Evolutionary conservation across 495 filamentous ascomycete genomes (phyloP).

Genomic region (Penicillium pulvis): DNA sequence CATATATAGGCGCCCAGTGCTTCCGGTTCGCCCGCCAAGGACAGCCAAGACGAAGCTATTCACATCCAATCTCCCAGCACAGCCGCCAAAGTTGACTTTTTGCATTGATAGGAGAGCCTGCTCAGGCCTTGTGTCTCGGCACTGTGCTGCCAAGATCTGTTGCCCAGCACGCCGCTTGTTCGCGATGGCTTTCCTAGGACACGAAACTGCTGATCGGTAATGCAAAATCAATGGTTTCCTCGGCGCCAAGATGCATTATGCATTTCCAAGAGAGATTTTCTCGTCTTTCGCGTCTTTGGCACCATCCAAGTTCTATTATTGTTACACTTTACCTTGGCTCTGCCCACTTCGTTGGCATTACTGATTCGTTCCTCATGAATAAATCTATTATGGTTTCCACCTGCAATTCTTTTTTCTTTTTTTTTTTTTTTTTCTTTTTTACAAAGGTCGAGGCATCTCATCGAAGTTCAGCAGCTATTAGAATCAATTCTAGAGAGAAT

Average conservation of each 20-base stretch:
- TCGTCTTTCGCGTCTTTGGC: background rate
- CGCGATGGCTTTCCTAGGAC: background rate
- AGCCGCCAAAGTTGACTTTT: constrained; percentile 4
- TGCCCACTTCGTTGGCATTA: background rate
- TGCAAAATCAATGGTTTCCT: background rate
- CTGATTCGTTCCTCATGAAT: background rate
- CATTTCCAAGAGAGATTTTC: background rate
- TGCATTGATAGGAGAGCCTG: background rate
- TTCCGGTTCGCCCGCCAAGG: constrained; percentile 12
- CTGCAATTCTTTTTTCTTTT: no score
- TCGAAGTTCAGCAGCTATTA: no score
- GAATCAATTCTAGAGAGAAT: no score
- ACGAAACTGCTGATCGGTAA: background rate
- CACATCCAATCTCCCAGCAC: constrained; percentile 6
- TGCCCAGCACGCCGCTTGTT: background rate
- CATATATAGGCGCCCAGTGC: constrained; percentile 8
- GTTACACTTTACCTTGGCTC: background rate
- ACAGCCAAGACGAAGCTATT: constrained; percentile 14
- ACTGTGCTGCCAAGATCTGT: background rate
- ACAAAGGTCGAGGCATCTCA: background rate
- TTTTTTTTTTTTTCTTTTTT: no score
- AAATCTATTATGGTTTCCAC: background rate
- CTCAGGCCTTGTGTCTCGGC: background rate
- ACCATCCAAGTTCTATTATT: background rate
- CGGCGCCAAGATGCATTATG: constrained; percentile 1